Evolutionary conservation across 306 rosid species (phyloP).

Genomic region (Quercus gilva): DNA sequence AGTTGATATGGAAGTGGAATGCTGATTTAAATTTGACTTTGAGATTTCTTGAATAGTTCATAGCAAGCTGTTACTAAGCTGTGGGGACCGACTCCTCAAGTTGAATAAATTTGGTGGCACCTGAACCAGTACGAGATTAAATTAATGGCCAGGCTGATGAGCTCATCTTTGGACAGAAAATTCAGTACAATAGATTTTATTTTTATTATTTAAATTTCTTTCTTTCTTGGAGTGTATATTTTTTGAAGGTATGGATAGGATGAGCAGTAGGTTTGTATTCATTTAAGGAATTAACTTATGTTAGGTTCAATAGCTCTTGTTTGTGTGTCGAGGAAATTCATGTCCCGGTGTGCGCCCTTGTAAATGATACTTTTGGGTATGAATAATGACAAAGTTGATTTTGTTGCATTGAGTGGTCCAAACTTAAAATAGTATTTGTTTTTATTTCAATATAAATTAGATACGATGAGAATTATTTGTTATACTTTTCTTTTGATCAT

Average conservation of each 20-base stretch:
- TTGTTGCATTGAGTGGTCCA: conserved; percentile 13
- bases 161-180: neutral
- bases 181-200: neutral
- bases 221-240: conserved; percentile 30
- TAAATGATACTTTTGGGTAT: conserved; percentile 29
- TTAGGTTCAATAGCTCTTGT: conserved; percentile 15
- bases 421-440: conserved; percentile 3
- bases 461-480: conserved; percentile 3
- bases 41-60: neutral
- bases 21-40: conserved; percentile 17
- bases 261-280: conserved; percentile 21
- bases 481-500: neutral
- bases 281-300: conserved; percentile 10
- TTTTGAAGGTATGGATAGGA: conserved; percentile 33
- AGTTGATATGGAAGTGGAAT: conserved; percentile 29
- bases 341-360: conserved; percentile 23
- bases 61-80: conserved; percentile 17
- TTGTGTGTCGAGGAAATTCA: conserved; percentile 18
- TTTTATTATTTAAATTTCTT: neutral
- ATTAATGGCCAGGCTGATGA: neutral
- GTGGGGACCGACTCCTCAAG: conserved; percentile 20
- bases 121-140: conserved; percentile 2
- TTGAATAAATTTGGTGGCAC: conserved; percentile 26
- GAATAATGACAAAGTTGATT: conserved; percentile 9
- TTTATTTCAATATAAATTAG: conserved; percentile 1